Evolutionary conservation across 1,284 basidiomycete species (phyloP), one percentile per base, ranked within the genome.

Genomic region (Rhodofomes roseus): DNA sequence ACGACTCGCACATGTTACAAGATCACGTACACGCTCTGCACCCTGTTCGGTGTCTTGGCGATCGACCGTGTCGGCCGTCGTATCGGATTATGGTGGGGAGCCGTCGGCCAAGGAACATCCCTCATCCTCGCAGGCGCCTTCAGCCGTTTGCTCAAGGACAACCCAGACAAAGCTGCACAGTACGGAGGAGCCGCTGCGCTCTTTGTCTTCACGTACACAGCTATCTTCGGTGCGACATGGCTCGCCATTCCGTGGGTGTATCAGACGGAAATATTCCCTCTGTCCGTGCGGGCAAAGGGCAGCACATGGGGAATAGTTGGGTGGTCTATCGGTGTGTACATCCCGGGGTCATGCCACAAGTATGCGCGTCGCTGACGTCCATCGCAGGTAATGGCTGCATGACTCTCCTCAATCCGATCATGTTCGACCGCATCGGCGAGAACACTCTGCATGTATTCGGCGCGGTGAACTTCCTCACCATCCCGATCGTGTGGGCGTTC

Each of bases 201-300:
- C 64, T 81, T 80, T 69, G 75, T 81, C 27, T 81, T 81, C 70
- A 57, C 78, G 52, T 81, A 79, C 66, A 81, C 79, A 2, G 73
- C 74, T 8, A 64, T 79, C n/a, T 81, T 80, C 66, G 79, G 79
- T 37, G 79, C 79, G 48, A 81, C 79, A 31, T 86, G 84, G 82
- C 78, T 86, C 40, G 85, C 85, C 22, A 81, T 83, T 61, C 84
- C 83, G 7, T 74, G 72, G 72, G 72, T 74, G 54, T 73, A 73
- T 60, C 73, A 74, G 20, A 76, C 77, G 25, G 78, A 80, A 75
- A 84, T 82, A 58, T 87, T 86, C 79, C 85, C 85, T 29, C 79
- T 87, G 54, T 80, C 83, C 60, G 82, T 86, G 39, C 80, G 86
- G 65, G 80, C 85, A 2, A 79, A 79, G 68, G 79, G 79, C 8